Evolutionary conservation across 176 grass and related monocot genomes (phyloP).

Genomic region (Carex pumila): DNA sequence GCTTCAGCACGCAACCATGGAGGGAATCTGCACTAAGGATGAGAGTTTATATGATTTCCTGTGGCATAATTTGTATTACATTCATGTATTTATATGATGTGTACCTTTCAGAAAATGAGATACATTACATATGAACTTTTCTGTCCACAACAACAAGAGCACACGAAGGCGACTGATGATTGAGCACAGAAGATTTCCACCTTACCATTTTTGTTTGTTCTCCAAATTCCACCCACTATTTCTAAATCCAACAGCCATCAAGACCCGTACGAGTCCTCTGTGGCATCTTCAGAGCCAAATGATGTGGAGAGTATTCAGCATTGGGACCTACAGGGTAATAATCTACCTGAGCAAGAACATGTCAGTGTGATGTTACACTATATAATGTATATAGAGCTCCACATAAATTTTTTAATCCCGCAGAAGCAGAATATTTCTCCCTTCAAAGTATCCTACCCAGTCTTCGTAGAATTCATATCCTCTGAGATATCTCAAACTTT

Average conservation of each 20-base stretch:
- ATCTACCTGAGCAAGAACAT: not conserved
- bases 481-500: too few relatives aligned
- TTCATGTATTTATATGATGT: not conserved
- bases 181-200: not conserved
- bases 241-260: not conserved
- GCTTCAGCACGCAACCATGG: too few relatives aligned
- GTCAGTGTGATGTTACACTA: not conserved
- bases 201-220: not conserved
- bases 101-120: not conserved
- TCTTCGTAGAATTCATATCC: too few relatives aligned
- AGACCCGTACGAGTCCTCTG: not conserved
- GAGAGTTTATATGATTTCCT: not conserved
- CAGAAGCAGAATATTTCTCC: not conserved
- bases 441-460: not conserved
- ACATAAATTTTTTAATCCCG: not conserved
- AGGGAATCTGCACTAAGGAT: too few relatives aligned
- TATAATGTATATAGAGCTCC: too few relatives aligned
- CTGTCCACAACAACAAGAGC: not conserved
- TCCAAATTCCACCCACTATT: not conserved
- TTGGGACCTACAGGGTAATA: not conserved
- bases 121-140: not conserved
- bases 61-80: not conserved
- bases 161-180: not conserved
- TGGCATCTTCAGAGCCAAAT: not conserved
- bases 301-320: not conserved